Base-by-base conservation (phyloP, 108 stramenopile genomes). In the Mayamaea pseudoterrestris region DNA sequence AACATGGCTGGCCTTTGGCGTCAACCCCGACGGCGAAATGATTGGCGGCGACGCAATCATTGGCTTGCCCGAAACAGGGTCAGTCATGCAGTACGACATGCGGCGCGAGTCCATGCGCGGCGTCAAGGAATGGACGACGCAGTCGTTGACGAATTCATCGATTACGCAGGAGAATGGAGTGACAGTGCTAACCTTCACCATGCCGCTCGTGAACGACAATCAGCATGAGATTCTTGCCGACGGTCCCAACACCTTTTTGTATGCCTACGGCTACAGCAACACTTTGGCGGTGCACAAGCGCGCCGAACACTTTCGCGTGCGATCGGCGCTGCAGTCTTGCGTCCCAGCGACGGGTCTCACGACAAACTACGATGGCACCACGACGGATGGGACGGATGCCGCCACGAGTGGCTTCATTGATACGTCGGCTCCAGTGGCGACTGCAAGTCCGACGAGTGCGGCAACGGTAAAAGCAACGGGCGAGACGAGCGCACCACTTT, bases 121-220 rank as follows among this genome's bases (percentile, higher is more conserved):
- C 3, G 65, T 76, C n/a, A 35, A 18, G 3, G n/a, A n/a, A n/a
- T n/a, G n/a, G n/a, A 41, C 45, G 5, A 50, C 51, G 35, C 82
- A 84, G 44, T 80, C 82, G 1, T 41, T 84, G 47, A 65, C 50
- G 2, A 60, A 69, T 31, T 40, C 73, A 2, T 50, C 48, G 27
- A 60, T 76, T 36, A 13, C 16, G 21, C 73, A 74, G 47, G 55
- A 60, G 8, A 35, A 45, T n/a, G 55, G 53, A 7, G 30, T 37
- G 27, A 79, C 75, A 5, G 50, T 42, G 0, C 55, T 86, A 72
- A 60, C 37, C 23, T 86, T 79, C 54, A 77, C 78, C 22, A 79
- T 80, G 62, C 37, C 65, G 14, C 26, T 79, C 35, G 62, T 44
- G 1, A 75, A 84, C 54, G 53, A 31, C 1, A 69, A 55, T 2